Percentiles rank a stretch among this genome's conserved stretches.
Conservation (phyloP, 345 rosid species). For the Viola odorata region DNA sequence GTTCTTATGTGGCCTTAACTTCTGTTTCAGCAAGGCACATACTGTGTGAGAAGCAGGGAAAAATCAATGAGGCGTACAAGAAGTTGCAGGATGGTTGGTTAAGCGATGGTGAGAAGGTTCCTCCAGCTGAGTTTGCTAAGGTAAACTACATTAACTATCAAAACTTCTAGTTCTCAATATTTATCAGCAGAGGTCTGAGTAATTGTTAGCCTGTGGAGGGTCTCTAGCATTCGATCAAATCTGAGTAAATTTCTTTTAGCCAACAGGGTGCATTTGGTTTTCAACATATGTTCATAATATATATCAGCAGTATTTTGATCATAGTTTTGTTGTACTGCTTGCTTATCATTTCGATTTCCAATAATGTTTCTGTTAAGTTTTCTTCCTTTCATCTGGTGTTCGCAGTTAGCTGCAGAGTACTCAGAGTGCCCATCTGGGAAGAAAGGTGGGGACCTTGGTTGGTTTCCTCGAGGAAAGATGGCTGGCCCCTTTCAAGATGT, state of each 20-base stretch:
- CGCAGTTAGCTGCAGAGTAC: slow-evolving; percentile 83
- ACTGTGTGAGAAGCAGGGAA: slow-evolving; percentile 92
- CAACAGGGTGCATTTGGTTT: neutral
- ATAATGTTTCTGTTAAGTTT: neutral
- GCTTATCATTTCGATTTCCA: neutral
- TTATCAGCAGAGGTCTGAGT: neutral
- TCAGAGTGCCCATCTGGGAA: slow-evolving; percentile 97
- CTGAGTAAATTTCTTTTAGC: neutral
- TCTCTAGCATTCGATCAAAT: too few relatives aligned
- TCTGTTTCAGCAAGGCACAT: slow-evolving; percentile 69
- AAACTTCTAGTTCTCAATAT: neutral
- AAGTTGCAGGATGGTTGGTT: slow-evolving; percentile 94
- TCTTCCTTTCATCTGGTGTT: neutral
- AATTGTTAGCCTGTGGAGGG: neutral
- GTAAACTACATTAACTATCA: slow-evolving; percentile 23
- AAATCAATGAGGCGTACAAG: slow-evolving; percentile 93
- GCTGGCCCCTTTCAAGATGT: slow-evolving; percentile 96
- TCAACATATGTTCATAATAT: neutral
- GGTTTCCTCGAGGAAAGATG: slow-evolving; percentile 99
- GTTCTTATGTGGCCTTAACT: neutral
- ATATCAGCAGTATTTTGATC: neutral
- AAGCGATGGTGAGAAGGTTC: slow-evolving; percentile 87
- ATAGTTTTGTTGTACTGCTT: neutral
- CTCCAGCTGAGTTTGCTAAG: slow-evolving; percentile 97
- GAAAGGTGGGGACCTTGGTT: slow-evolving; percentile 98